Percentiles rank a stretch among this genome's conserved stretches.
Evolutionary conservation across 768 basidiomycete species (phyloP).

Genomic region (Clitopilus hobsonii): DNA sequence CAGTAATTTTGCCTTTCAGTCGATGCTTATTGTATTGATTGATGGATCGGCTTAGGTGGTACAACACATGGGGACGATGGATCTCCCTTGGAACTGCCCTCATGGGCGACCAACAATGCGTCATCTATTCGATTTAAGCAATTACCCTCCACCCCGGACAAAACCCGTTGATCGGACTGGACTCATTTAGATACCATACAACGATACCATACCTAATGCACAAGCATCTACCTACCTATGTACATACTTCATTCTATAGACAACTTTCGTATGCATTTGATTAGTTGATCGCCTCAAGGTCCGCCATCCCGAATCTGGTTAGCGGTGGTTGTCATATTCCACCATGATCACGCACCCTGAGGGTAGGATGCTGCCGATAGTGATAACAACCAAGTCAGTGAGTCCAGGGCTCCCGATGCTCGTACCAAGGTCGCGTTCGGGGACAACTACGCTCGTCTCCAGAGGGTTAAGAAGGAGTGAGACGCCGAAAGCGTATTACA

Average conservation of each 20-base stretch:
- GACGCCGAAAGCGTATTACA: conserved; percentile 27
- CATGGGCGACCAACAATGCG: conserved; percentile 84
- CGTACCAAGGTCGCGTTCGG: conserved; percentile 24
- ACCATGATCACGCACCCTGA: too few relatives aligned
- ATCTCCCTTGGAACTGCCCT: conserved; percentile 85
- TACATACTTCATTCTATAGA: too few relatives aligned
- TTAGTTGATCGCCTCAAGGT: too few relatives aligned
- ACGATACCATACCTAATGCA: too few relatives aligned
- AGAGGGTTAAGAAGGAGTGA: conserved; percentile 22
- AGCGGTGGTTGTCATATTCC: too few relatives aligned
- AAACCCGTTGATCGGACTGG: background rate
- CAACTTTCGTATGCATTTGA: too few relatives aligned
- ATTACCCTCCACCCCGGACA: background rate
- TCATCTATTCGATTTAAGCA: conserved; percentile 53
- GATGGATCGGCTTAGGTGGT: conserved; percentile 44
- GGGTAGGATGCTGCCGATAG: too few relatives aligned
- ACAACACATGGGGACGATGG: conserved; percentile 78
- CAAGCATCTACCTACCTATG: too few relatives aligned
- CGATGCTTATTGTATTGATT: background rate
- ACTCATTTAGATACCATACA: too few relatives aligned
- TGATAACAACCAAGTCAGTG: too few relatives aligned
- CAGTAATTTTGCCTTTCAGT: conserved; percentile 33
- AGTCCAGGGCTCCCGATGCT: too few relatives aligned
- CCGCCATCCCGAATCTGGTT: too few relatives aligned
- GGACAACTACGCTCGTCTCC: conserved; percentile 31